These are phyloP conservation scores for Lomentospora prolificans DNA, from an alignment of 2,329 filamentous ascomycete genomes.

Conservation along the genomic window DNA sequence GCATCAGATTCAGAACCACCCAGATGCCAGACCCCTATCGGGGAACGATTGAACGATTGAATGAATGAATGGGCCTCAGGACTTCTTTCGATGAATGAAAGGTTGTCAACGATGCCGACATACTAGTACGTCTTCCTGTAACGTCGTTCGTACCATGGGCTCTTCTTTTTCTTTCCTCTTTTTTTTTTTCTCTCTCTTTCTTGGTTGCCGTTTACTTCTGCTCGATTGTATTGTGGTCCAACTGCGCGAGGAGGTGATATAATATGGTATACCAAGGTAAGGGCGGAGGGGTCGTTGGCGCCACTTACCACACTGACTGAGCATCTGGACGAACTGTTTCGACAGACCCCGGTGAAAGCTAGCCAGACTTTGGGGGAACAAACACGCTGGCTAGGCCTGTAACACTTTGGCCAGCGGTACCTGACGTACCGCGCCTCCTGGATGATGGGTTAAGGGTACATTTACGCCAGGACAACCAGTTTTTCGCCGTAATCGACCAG, in stretches of 20 bases:
- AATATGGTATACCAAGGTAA: too few relatives aligned
- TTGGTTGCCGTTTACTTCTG: too few relatives aligned
- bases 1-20: too few relatives aligned
- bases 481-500: too few relatives aligned
- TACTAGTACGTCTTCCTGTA: not conserved
- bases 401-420: not conserved
- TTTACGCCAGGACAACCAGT: too few relatives aligned
- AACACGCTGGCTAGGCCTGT: not conserved
- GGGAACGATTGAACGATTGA: not conserved
- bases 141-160: not conserved
- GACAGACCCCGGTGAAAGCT: not conserved
- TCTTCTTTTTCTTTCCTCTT: too few relatives aligned
- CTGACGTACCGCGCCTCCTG: too few relatives aligned
- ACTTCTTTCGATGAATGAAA: not conserved
- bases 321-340: constrained; percentile 7
- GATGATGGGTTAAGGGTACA: too few relatives aligned
- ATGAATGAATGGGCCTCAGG: not conserved
- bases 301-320: not conserved
- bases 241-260: too few relatives aligned
- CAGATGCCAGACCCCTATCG: too few relatives aligned
- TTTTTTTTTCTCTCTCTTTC: too few relatives aligned
- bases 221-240: too few relatives aligned
- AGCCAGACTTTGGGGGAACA: not conserved
- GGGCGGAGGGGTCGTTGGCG: not conserved
- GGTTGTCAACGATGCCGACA: not conserved